A percentile compares a stretch with the other conserved stretches of the same genome.
These are phyloP conservation scores for Jimgerdemannia lactiflua DNA, from an alignment of 192 early-diverging fungal genomes.

Conservation along the genomic window DNA sequence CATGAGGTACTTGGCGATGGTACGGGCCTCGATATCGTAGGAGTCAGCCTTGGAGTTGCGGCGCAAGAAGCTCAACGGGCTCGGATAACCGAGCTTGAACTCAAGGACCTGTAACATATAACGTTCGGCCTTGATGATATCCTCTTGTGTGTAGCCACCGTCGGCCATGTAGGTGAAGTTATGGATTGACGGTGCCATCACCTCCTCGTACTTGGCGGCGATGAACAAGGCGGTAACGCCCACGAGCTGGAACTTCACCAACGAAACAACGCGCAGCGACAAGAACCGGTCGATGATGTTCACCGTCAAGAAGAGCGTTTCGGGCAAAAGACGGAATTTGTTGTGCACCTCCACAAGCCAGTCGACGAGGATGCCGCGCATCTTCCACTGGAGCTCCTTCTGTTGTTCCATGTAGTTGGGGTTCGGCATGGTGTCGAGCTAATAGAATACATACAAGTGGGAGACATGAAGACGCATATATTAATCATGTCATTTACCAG, in stretches of 20 bases:
- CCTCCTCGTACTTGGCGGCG: constrained; percentile 96
- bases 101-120: constrained; percentile 86
- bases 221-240: constrained; percentile 89
- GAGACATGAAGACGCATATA: constrained; percentile 3
- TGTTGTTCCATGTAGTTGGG: constrained; percentile 82
- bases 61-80: constrained; percentile 90
- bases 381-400: constrained; percentile 85
- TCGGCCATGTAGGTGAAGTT: constrained; percentile 89
- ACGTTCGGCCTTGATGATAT: constrained; percentile 89
- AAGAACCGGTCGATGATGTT: constrained; percentile 97
- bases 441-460: too few relatives aligned
- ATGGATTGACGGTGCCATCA: constrained; percentile 73
- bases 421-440: constrained; percentile 69
- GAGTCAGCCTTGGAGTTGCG: constrained; percentile 85
- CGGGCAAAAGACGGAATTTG: constrained; percentile 88
- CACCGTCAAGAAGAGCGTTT: constrained; percentile 91
- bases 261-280: constrained; percentile 75
- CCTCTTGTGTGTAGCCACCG: constrained; percentile 71
- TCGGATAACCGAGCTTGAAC: constrained; percentile 87
- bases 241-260: constrained; percentile 92
- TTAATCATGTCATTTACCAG: too few relatives aligned
- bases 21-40: constrained; percentile 89
- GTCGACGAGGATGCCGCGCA: constrained; percentile 91
- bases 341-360: constrained; percentile 94
- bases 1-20: constrained; percentile 94